These are phyloP conservation scores for Vicia villosa DNA, from an alignment of 306 rosid genomes.

Conservation along the genomic window DNA sequence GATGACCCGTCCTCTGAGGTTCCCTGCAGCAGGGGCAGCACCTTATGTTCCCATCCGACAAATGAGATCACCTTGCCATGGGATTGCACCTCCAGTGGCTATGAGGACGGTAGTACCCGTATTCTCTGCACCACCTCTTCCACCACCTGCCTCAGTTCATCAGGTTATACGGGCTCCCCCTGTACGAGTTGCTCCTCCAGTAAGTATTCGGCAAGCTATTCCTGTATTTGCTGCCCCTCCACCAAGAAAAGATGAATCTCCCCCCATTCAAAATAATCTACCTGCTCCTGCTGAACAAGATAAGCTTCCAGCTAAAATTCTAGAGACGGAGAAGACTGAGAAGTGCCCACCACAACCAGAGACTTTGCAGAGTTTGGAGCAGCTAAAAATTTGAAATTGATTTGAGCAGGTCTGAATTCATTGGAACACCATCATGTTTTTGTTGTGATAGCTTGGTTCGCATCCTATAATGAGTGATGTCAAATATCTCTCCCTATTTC, in stretches of 20 bases:
- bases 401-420: constrained; percentile 37
- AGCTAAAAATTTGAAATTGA: constrained; percentile 66
- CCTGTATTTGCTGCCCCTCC: constrained; percentile 82
- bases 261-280: constrained; percentile 42
- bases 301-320: constrained; percentile 44
- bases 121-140: constrained; percentile 81
- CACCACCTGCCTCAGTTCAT: constrained; percentile 51
- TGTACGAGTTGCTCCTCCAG: constrained; percentile 68
- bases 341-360: constrained; percentile 42
- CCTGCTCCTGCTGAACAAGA: constrained; percentile 33
- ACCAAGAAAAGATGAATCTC: constrained; percentile 52
- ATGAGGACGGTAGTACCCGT: constrained; percentile 74
- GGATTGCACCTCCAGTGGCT: constrained; percentile 85
- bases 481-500: constrained; percentile 41
- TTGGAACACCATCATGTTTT: constrained; percentile 58
- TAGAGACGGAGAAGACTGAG: constrained; percentile 45
- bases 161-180: constrained; percentile 54
- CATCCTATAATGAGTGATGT: constrained; percentile 58
- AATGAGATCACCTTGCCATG: constrained; percentile 70
- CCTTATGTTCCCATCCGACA: constrained; percentile 87
- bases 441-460: constrained; percentile 53
- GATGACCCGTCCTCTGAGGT: constrained; percentile 56
- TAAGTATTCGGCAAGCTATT: constrained; percentile 75
- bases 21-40: constrained; percentile 74
- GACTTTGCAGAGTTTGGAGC: constrained; percentile 58